Percentiles rank a stretch among this genome's conserved stretches.
Conservation (phyloP, 208 protist species). For the Leishmania braziliensis region DNA sequence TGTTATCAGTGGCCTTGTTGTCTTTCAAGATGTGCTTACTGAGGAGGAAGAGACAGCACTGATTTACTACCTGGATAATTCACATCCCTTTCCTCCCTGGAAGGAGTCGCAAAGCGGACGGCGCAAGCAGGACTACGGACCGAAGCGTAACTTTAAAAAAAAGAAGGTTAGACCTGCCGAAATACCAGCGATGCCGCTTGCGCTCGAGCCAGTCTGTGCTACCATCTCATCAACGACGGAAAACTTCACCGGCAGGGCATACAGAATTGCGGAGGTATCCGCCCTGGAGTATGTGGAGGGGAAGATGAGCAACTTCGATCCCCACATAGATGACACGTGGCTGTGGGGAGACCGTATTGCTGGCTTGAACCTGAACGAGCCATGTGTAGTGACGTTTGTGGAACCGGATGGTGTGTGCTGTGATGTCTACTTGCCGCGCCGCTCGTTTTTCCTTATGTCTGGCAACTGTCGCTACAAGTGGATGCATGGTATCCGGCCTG, state of each 20-base stretch:
- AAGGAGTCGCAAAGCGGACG: constrained; percentile 87
- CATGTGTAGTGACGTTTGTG: constrained; percentile 87
- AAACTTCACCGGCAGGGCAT: constrained; percentile 40
- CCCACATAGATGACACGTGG: constrained; percentile 92
- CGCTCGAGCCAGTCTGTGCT: constrained; percentile 46
- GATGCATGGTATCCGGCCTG: constrained; percentile 87
- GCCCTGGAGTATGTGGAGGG: constrained; percentile 71
- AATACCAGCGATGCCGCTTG: constrained; percentile 53
- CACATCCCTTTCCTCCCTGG: constrained; percentile 62
- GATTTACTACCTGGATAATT: constrained; percentile 65
- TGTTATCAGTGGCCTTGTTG: constrained; percentile 45
- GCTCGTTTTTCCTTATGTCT: constrained; percentile 80
- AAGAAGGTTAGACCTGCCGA: constrained; percentile 69
- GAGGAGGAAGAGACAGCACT: constrained; percentile 51
- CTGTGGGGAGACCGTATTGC: constrained; percentile 88
- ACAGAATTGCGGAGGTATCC: constrained; percentile 64
- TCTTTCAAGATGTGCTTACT: constrained; percentile 51
- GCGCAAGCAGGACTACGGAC: constrained; percentile 87
- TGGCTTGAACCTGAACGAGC: constrained; percentile 71
- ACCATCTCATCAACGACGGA: constrained; percentile 27
- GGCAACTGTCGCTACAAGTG: constrained; percentile 68
- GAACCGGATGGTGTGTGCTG: constrained; percentile 43
- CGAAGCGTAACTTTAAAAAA: constrained; percentile 88
- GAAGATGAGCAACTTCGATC: constrained; percentile 80
- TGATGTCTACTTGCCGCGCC: constrained; percentile 69